These are phyloP conservation scores for Phytophthora vignae DNA, from an alignment of 352 stramenopile genomes.

Conservation along the genomic window DNA sequence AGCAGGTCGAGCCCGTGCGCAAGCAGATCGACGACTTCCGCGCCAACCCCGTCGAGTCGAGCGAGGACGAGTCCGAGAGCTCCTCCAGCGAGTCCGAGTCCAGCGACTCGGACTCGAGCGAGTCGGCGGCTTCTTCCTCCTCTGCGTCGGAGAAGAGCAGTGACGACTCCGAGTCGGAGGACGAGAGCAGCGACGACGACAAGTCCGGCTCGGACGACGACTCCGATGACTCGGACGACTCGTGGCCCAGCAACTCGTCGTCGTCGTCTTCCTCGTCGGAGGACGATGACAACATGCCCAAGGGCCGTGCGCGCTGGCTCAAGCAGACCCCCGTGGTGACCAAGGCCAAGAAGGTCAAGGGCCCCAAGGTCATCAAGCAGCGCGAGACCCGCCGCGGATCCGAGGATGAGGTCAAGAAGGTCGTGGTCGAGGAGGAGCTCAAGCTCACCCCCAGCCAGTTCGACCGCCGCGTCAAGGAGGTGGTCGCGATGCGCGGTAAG, in stretches of 20 bases:
- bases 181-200: conserved; percentile 15
- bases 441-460: conserved; percentile 85
- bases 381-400: conserved; percentile 63
- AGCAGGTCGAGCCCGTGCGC: conserved; percentile 95
- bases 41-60: conserved; percentile 88
- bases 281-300: conserved; percentile 91
- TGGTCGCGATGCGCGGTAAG: conserved; percentile 86
- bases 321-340: conserved; percentile 90
- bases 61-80: conserved; percentile 66
- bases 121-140: conserved; percentile 17
- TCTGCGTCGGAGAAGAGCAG: conserved; percentile 27
- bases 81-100: conserved; percentile 28
- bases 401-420: conserved; percentile 60
- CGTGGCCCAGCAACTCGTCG: conserved; percentile 67
- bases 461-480: conserved; percentile 86
- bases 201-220: conserved; percentile 50
- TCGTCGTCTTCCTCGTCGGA: conserved; percentile 72
- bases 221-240: conserved; percentile 51
- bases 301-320: conserved; percentile 96
- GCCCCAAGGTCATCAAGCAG: conserved; percentile 48
- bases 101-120: conserved; percentile 23
- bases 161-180: conserved; percentile 34
- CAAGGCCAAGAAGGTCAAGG: conserved; percentile 59
- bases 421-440: conserved; percentile 76
- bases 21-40: conserved; percentile 92